Base-by-base conservation (phyloP, 352 stramenopile genomes). In the Globisporangium echinulatum region DNA sequence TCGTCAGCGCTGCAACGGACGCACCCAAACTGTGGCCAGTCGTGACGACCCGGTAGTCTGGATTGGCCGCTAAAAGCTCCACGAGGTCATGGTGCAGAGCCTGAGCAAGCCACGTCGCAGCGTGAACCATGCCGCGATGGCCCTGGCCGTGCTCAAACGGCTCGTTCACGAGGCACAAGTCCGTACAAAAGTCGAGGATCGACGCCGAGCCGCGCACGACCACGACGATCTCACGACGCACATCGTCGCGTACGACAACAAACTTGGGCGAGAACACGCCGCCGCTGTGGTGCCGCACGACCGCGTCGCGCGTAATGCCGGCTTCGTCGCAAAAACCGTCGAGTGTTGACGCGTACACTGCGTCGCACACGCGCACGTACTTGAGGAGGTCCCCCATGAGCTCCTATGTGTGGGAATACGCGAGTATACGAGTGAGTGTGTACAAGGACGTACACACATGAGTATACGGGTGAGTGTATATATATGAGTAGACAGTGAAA, bases 241-340 rank as follows among this genome's bases (percentile, higher is more conserved):
- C 71, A 61, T 92, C 74, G 54, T 89, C 70, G 7, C 74, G 67
- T 38, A 92, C 51, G 46, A 92, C 62, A 19, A 87, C 68, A 58
- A 78, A 92, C 59, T 86, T 90, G 9, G 85, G 85, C n/a, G 83
- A 87, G 46, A 94, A 74, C 1, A 91, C 72, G n/a, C 85, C 79
- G 42, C 82, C 85, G 15, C 71, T 58, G 49, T 88, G 76, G 15
- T 74, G 71, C 13, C 68, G 62, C 15, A 92, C 63, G 25, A 92
- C 67, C 25, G 58, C 66, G 5, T 79, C 71, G 19, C 56, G 52
- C 1, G 59, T n/a, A 2, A 91, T 52, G 8, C 58, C 50, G 9
- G 82, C 73, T 40, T 94, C 75, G 4, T 67, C 13, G 60, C 81
- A 87, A 48, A 92, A 94, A 6, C 54, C 57, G 6, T 64, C 59